Conservation (phyloP, 208 protist genomes). For the Pavlovales sp. region DNA sequence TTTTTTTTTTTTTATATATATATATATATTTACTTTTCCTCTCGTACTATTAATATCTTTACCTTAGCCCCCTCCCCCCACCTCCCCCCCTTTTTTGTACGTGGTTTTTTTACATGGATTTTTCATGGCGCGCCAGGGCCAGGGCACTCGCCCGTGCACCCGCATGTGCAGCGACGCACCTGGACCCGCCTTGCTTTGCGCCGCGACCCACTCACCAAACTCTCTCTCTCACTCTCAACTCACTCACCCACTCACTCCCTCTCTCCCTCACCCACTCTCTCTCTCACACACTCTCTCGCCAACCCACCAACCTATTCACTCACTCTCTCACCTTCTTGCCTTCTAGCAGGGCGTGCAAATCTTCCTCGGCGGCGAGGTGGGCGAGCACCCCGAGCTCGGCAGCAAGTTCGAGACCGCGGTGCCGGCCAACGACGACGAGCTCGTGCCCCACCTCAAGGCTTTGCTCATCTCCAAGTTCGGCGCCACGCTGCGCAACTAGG, state of each 20-base stretch:
- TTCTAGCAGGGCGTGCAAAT: not conserved
- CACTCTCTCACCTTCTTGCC: too few relatives aligned
- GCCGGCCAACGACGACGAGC: constrained; percentile 9
- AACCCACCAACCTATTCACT: too few relatives aligned
- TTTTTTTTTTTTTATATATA: not conserved
- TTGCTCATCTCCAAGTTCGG: not conserved
- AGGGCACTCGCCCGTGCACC: not conserved
- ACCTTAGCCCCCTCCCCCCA: too few relatives aligned
- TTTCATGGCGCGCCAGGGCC: not conserved
- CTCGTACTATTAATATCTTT: too few relatives aligned
- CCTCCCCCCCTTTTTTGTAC: not conserved
- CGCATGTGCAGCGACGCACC: not conserved
- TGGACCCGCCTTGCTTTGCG: too few relatives aligned
- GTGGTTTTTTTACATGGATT: not conserved
- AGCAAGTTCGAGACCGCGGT: not conserved
- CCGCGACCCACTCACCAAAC: too few relatives aligned
- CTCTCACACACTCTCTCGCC: too few relatives aligned
- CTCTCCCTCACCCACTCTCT: too few relatives aligned
- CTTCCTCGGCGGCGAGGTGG: constrained; percentile 25
- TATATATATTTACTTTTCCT: too few relatives aligned
- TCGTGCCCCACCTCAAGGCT: constrained; percentile 18
- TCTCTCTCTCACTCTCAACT: too few relatives aligned
- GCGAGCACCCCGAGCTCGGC: constrained; percentile 12
- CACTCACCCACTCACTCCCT: too few relatives aligned
- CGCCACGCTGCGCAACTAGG: not conserved